Percentiles rank a stretch among this genome's conserved stretches.
Evolutionary conservation across 192 early-diverging fungal species (phyloP).

Genomic region (Obelidium mucronatum): DNA sequence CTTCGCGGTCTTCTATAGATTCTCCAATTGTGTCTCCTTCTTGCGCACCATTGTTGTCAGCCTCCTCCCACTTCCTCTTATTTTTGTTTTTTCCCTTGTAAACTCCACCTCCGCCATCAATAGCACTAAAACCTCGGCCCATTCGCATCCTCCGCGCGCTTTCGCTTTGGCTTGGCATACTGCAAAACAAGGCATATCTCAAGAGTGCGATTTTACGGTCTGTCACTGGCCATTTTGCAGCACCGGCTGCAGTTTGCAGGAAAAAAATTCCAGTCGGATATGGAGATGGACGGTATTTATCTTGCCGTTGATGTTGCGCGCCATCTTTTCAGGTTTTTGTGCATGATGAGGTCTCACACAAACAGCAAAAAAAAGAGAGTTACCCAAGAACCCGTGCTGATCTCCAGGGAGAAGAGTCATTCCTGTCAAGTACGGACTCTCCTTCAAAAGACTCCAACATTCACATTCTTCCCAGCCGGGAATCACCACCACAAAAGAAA

Average conservation of each 20-base stretch:
- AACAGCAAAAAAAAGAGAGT: background rate
- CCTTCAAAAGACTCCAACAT: constrained; percentile 15
- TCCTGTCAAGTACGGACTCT: background rate
- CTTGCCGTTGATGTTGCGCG: background rate
- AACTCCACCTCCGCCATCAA: constrained; percentile 29
- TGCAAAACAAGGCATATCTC: constrained; percentile 13
- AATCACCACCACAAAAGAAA: constrained; percentile 23
- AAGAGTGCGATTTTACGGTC: constrained; percentile 6
- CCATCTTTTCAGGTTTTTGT: constrained; percentile 8
- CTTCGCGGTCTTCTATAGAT: background rate
- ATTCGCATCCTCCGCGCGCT: constrained; percentile 3
- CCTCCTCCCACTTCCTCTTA: background rate
- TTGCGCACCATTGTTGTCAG: background rate
- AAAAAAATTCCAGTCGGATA: constrained; percentile 11
- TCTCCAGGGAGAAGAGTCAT: constrained; percentile 19
- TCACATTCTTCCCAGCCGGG: constrained; percentile 29
- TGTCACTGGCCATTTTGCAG: constrained; percentile 8
- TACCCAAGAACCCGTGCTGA: constrained; percentile 28
- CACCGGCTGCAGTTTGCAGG: background rate
- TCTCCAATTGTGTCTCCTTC: background rate
- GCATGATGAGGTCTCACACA: background rate
- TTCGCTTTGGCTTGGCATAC: background rate
- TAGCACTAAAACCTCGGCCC: constrained; percentile 9
- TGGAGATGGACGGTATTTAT: background rate
- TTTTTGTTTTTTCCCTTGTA: constrained; percentile 22